Evolutionary conservation across 2,329 filamentous ascomycete genomes (phyloP), one percentile per base, ranked within the genome.

Genomic region (Madurella mycetomatis): DNA sequence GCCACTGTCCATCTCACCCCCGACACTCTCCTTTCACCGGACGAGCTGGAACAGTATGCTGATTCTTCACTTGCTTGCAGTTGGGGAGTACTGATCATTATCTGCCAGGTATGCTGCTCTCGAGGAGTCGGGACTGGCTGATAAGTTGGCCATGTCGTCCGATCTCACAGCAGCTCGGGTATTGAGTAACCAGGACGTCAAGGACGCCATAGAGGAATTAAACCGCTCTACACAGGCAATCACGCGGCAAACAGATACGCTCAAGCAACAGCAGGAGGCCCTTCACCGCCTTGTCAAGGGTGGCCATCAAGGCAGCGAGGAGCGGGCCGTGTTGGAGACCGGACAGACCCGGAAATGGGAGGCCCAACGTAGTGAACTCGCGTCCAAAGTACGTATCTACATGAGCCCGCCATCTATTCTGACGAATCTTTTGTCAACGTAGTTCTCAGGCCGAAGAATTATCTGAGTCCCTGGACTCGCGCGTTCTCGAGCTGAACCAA

Each of bases 181-280:
- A 5, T 68, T 87, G 44, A 70, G 74, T 13, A 84, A 88, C 54
- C 72, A 78, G 25, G 83, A 88, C 49, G 72, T 89, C 52, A 74
- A 75, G 50, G 68, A 73, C 41, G 86, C 86, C 15, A 82, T 87
- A 47, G 76, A 79, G 2, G 80, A 86, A 50, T 73, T 90, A n/a
- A 76, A 81, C 55, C 74, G 74, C 39, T 87, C 86, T 1, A 88
- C 86, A 0, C 76, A 76, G 16, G 78, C 77, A 16, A 86, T 89
- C 30, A 76, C 80, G 57, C 79, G 80, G 67, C 86, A 89, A 64
- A 84, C 78, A 30, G 80, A 83, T 64, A 73, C 78, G 0, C 66
- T 90, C 16, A 77, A 78, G 53, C 74, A 78, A 48, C 86, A 90
- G 66, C 81, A 82, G 56, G 78, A 81, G 61, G 83, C 84, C 9